A percentile compares a stretch with the other conserved stretches of the same genome.
These are phyloP conservation scores for Aspergillus ochraceoroseus DNA, from an alignment of 2,329 filamentous ascomycete species.

Conservation along the genomic window DNA sequence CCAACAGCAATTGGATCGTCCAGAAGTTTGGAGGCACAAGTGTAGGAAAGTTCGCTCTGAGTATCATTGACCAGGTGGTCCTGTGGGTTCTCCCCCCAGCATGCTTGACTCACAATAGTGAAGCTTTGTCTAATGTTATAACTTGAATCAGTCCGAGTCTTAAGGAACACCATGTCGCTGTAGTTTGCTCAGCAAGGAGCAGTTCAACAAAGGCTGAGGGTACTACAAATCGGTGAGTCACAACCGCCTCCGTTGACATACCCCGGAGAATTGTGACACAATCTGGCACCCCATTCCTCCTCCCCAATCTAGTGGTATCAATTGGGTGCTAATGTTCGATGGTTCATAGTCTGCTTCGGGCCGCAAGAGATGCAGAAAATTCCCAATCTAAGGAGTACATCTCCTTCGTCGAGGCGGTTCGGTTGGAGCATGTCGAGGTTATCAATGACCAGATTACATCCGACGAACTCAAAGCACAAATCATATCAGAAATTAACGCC, in stretches of 20 bases:
- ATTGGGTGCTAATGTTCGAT: constrained; percentile 5
- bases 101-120: constrained; percentile 1
- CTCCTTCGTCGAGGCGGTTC: constrained; percentile 72
- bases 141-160: constrained; percentile 52
- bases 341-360: constrained; percentile 41
- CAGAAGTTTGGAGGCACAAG: constrained; percentile 96
- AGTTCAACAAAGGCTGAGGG: constrained; percentile 91
- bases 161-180: constrained; percentile 68
- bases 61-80: constrained; percentile 68
- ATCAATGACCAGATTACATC: constrained; percentile 60
- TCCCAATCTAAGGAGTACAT: constrained; percentile 57
- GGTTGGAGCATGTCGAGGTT: constrained; percentile 72
- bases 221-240: constrained; percentile 83
- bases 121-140: constrained; percentile 6
- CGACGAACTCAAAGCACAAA: constrained; percentile 52
- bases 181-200: constrained; percentile 93
- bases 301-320: too few relatives aligned
- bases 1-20: constrained; percentile 64
- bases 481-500: constrained; percentile 63
- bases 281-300: too few relatives aligned
- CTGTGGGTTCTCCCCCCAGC: constrained; percentile 41
- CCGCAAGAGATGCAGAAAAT: constrained; percentile 48
- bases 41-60: constrained; percentile 84
- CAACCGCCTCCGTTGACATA: constrained; percentile 5
- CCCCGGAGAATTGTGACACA: constrained; percentile 3